These are phyloP conservation scores for Vachellia pachyceras DNA, from an alignment of 306 rosid species.

Conservation along the genomic window DNA sequence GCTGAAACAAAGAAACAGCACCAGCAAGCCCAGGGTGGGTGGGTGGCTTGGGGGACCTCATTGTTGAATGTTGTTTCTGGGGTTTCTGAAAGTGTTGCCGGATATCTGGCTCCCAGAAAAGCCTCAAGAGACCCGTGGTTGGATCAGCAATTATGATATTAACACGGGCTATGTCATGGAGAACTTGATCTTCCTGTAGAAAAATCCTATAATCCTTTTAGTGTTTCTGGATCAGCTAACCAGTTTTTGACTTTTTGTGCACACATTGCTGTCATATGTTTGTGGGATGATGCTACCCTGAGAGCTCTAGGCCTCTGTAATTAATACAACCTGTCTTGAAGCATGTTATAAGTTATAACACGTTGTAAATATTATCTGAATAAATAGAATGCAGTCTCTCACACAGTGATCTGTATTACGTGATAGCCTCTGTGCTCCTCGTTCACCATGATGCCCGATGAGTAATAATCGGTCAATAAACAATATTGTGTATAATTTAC, in stretches of 20 bases:
- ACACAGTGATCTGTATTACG: neutral
- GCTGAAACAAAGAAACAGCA: slow-evolving; percentile 42
- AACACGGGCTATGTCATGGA: neutral
- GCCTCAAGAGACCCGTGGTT: slow-evolving; percentile 48
- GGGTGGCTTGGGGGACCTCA: slow-evolving; percentile 59
- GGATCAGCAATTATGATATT: slow-evolving; percentile 45
- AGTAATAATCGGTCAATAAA: too few relatives aligned
- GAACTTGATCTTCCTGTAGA: neutral
- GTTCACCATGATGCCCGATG: neutral
- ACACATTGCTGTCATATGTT: slow-evolving; percentile 12
- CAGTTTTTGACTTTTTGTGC: neutral
- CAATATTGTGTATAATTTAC: too few relatives aligned
- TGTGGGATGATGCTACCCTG: neutral
- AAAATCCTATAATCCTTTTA: neutral
- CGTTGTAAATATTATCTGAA: neutral
- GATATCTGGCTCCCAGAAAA: slow-evolving; percentile 48
- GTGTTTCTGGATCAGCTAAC: neutral
- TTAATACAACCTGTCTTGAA: neutral
- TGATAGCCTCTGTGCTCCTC: neutral
- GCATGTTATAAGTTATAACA: neutral
- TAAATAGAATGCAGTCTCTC: neutral
- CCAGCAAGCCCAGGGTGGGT: slow-evolving; percentile 47
- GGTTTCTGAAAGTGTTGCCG: slow-evolving; percentile 46
- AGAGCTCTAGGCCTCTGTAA: neutral
- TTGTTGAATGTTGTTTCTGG: slow-evolving; percentile 49